Percentiles rank a stretch among this genome's conserved stretches.
Evolutionary conservation across 345 rosid species (phyloP).

Genomic region (Durio zibethinus): DNA sequence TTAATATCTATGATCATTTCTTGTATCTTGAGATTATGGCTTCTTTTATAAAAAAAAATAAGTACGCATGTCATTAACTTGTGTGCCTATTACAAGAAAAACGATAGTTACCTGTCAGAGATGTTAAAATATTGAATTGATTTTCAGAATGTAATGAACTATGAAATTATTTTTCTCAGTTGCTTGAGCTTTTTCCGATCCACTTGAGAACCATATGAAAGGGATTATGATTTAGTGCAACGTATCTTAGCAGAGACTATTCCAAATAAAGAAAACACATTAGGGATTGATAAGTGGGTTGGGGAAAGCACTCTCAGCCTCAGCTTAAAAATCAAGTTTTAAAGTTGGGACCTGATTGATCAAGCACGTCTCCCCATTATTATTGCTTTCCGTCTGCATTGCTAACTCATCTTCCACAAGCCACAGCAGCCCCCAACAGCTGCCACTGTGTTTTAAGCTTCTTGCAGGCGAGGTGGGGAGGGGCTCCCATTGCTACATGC

Average conservation of each 20-base stretch:
- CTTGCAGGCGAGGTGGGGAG: constrained; percentile 1
- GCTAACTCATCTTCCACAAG: constrained; percentile 52
- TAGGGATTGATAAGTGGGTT: not conserved
- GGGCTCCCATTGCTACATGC: constrained; percentile 12
- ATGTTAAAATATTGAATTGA: not conserved
- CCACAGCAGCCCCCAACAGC: constrained; percentile 27
- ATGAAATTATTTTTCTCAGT: not conserved
- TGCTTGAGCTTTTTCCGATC: not conserved
- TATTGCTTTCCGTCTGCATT: constrained; percentile 24
- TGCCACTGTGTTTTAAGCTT: not conserved
- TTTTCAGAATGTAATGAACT: not conserved
- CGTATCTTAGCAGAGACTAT: constrained; percentile 30
- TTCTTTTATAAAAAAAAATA: too few species aligned
- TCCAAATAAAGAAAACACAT: constrained; percentile 14
- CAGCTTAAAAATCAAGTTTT: not conserved
- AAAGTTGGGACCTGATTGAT: constrained; percentile 24
- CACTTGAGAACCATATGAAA: not conserved
- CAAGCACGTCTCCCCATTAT: constrained; percentile 23
- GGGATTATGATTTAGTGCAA: constrained; percentile 8
- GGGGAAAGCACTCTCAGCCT: not conserved
- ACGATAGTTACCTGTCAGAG: not conserved
- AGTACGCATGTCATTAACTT: too few species aligned
- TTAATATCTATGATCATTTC: too few species aligned
- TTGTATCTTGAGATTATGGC: too few species aligned
- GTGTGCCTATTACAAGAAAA: not conserved